Evolutionary conservation across 2,329 filamentous ascomycete species (phyloP).

Genomic region (Colletotrichum phormii): DNA sequence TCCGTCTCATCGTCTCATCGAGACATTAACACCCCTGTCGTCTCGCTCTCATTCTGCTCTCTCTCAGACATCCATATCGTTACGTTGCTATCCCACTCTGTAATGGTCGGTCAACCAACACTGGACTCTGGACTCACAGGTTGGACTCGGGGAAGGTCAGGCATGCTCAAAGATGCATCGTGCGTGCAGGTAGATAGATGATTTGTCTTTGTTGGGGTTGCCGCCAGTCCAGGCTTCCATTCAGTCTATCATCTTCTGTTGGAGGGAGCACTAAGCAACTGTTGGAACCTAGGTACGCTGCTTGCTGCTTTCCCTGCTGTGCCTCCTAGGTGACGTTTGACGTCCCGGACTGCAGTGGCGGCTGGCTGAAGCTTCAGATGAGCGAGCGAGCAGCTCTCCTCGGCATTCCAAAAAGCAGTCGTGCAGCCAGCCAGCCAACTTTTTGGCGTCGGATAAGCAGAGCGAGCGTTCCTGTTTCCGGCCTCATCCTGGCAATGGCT

Average conservation of each 20-base stretch:
- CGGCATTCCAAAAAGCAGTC: constrained; percentile 13
- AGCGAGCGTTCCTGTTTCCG: constrained; percentile 36
- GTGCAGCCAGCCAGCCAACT: constrained; percentile 15
- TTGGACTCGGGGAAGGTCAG: constrained; percentile 4
- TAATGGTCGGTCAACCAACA: background rate
- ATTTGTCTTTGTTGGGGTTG: constrained; percentile 32
- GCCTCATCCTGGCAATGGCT: constrained; percentile 22
- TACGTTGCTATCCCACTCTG: background rate
- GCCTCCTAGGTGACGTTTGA: background rate
- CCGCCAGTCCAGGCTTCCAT: constrained; percentile 13
- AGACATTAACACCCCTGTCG: constrained; percentile 1
- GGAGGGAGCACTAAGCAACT: background rate
- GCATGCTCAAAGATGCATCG: constrained; percentile 15
- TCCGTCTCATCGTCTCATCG: constrained; percentile 24
- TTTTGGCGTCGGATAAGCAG: constrained; percentile 41
- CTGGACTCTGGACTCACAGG: background rate
- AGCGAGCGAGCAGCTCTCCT: constrained; percentile 12
- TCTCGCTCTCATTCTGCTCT: background rate
- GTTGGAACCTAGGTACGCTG: background rate
- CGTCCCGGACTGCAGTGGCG: constrained; percentile 2
- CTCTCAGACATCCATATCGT: constrained; percentile 6
- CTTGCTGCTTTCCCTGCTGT: constrained; percentile 1
- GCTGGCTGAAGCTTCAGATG: constrained; percentile 13
- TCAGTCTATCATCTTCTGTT: constrained; percentile 9
- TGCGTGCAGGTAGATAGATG: constrained; percentile 23